These are phyloP conservation scores for Bullera alba DNA, from an alignment of 768 basidiomycete species.

Conservation along the genomic window DNA sequence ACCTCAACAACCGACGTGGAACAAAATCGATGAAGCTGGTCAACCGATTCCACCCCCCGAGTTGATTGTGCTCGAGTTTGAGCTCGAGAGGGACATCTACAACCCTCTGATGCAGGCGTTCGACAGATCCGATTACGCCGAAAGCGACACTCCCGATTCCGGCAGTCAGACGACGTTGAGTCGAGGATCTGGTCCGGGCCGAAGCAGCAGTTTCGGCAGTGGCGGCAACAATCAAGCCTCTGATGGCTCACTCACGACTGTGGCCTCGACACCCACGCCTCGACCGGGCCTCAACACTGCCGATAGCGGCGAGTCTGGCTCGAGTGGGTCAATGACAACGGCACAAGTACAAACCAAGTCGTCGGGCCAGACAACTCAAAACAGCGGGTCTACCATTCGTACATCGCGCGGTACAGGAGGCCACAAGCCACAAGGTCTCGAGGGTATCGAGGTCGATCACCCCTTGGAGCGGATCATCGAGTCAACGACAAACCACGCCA, in stretches of 20 bases:
- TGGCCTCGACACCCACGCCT: slow-evolving; percentile 14
- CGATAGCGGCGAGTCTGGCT: neutral
- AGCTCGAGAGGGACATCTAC: slow-evolving; percentile 61
- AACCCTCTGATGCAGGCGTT: slow-evolving; percentile 63
- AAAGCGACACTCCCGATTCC: slow-evolving; percentile 23
- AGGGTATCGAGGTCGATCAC: slow-evolving; percentile 46
- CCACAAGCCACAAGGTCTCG: slow-evolving; percentile 28
- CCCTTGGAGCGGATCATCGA: slow-evolving; percentile 59
- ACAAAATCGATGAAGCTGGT: slow-evolving; percentile 48
- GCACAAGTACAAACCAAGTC: neutral
- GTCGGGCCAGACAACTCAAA: neutral
- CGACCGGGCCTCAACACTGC: neutral
- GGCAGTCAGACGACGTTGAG: slow-evolving; percentile 14
- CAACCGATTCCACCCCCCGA: slow-evolving; percentile 49
- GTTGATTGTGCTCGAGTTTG: slow-evolving; percentile 69
- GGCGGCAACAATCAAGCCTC: slow-evolving; percentile 1
- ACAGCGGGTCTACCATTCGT: neutral
- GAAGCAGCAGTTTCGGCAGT: neutral
- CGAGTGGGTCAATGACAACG: neutral
- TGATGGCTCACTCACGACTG: slow-evolving; percentile 18
- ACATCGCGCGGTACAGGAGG: neutral
- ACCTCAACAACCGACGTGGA: slow-evolving; percentile 33
- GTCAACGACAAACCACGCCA: slow-evolving; percentile 62
- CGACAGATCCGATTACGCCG: slow-evolving; percentile 6
- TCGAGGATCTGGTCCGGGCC: slow-evolving; percentile 3